Base-by-base conservation (phyloP, 2,329 filamentous ascomycete genomes). In the Xylariales sp. region DNA sequence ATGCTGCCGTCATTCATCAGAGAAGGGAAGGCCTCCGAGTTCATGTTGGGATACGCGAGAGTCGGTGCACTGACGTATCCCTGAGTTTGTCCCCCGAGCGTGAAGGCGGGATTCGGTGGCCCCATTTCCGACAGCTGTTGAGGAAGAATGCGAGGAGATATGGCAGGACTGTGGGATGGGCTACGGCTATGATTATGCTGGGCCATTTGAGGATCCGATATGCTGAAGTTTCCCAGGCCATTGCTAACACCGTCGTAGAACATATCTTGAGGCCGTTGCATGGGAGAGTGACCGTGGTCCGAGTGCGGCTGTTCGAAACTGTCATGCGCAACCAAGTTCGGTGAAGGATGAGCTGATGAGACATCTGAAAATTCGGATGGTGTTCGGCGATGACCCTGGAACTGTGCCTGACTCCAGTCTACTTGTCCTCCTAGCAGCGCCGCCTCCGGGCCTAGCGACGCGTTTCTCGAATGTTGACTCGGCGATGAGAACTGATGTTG, bases 361-460 rank as follows among this genome's bases (percentile, higher is more conserved):
- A 95, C 83, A 51, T 96, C 91, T 3, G 89, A 95, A 55, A 84
- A 88, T 53, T 96, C 91, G n/a, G 90, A 96, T 1, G 88, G 86
- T 27, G 80, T 82, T 55, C 90, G 80, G 52, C 89, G 78, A 59
- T 96, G 91, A n/a, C 78, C 73, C 51, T 87, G 84, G 57, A 95
- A 96, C 45, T 78, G 74, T 11, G 69, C 63, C 42, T 71, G 70
- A 31, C 52, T 70, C 76, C 76, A 80, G 45, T 80, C 75, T 40
- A 71, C 51, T 49, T 78, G 75, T n/a, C 63, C 66, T 3, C 68
- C 69, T 20, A 77, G 61, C n/a, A 80, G 60, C 2, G 77, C 76
- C 5, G 74, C 71, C 54, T 78, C 74, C 2, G 76, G 76, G 1
- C 73, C 73, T 2, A 81, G 66, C 4, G 77, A 40, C 6, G 33